These are phyloP conservation scores for Cladosporium sp. DNA, from an alignment of 2,329 filamentous ascomycete species.

Conservation along the genomic window DNA sequence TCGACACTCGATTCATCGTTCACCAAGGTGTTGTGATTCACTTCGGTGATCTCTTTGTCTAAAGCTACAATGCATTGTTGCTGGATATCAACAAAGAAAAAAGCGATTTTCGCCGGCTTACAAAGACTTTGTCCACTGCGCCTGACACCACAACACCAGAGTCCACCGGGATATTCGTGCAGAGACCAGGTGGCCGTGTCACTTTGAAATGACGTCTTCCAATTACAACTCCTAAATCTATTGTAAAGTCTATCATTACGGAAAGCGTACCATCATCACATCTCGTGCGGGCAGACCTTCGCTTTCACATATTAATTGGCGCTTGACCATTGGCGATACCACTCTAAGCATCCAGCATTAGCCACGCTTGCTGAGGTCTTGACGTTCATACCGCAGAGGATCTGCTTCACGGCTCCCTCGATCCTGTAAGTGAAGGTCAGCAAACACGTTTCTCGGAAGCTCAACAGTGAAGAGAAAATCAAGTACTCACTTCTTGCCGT, in stretches of 20 bases:
- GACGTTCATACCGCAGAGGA: constrained; percentile 80
- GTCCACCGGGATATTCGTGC: not conserved
- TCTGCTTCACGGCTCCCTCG: constrained; percentile 95
- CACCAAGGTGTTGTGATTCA: not conserved
- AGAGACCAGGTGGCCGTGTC: not conserved
- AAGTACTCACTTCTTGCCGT: constrained; percentile 75
- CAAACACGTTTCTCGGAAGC: not conserved
- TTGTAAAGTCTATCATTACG: not conserved
- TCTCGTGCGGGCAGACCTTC: not conserved
- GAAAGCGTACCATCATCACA: not conserved
- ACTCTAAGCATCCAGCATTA: constrained; percentile 83
- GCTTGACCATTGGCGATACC: constrained; percentile 78
- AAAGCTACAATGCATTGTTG: not conserved
- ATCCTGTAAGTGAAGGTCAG: constrained; percentile 47
- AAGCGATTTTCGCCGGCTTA: not conserved
- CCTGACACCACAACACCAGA: not conserved
- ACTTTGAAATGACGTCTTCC: not conserved
- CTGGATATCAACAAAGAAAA: not conserved
- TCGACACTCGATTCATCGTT: constrained; percentile 2
- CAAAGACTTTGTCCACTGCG: not conserved
- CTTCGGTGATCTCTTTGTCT: not conserved
- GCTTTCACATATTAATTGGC: constrained; percentile 40
- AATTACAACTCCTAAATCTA: not conserved
- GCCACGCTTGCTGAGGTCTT: constrained; percentile 92
- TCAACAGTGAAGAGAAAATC: not conserved